Evolutionary conservation across 2,329 filamentous ascomycete genomes (phyloP).

Genomic region (Xylariaceae sp.): DNA sequence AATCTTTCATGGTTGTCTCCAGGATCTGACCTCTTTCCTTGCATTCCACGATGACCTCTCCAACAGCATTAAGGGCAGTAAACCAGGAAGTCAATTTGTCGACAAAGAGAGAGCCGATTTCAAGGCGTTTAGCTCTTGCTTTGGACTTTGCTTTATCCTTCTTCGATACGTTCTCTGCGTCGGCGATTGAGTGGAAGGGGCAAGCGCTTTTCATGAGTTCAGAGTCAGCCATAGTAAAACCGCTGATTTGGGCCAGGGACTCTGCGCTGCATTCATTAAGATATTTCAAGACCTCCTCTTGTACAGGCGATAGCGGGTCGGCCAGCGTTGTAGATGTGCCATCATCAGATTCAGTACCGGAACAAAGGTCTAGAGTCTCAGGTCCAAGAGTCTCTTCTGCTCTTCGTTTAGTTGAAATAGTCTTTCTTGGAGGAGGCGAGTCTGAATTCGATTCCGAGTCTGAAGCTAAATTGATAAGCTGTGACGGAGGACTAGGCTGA

Average conservation of each 20-base stretch:
- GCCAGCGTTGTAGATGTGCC: neutral
- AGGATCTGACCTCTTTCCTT: conserved; percentile 42
- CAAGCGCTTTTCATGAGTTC: conserved; percentile 40
- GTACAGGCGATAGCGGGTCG: conserved; percentile 14
- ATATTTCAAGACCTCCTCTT: conserved; percentile 65
- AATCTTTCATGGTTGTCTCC: conserved; percentile 25
- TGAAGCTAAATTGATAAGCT: conserved; percentile 16
- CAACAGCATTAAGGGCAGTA: conserved; percentile 43
- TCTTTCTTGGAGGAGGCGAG: neutral
- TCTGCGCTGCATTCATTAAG: conserved; percentile 75
- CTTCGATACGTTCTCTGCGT: conserved; percentile 60
- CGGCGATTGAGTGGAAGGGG: conserved; percentile 43
- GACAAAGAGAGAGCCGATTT: conserved; percentile 32
- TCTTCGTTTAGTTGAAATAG: conserved; percentile 23
- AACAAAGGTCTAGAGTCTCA: conserved; percentile 6
- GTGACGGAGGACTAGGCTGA: conserved; percentile 10
- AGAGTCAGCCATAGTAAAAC: conserved; percentile 66
- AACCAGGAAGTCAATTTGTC: conserved; percentile 43
- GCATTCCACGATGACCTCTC: conserved; percentile 38
- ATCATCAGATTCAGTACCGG: conserved; percentile 1
- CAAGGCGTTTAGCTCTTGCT: conserved; percentile 26
- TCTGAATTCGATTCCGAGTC: conserved; percentile 14
- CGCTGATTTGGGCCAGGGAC: conserved; percentile 78
- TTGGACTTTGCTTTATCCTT: conserved; percentile 30
- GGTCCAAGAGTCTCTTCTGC: conserved; percentile 14